These are phyloP conservation scores for Isoetes taiwanensis DNA, from an alignment of 75 land plant genomes.

Conservation along the genomic window DNA sequence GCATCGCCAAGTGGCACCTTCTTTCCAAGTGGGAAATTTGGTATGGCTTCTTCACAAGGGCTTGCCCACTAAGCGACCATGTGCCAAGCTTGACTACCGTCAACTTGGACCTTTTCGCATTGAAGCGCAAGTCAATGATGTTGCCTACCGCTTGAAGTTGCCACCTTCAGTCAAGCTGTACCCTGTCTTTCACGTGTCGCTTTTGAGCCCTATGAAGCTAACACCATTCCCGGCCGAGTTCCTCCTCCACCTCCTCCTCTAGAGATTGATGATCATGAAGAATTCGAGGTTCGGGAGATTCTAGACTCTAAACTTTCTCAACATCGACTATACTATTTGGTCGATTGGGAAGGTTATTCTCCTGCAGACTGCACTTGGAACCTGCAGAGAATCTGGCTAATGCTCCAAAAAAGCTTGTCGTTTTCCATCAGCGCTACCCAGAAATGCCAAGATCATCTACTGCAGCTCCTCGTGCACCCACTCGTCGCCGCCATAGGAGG, in stretches of 20 bases:
- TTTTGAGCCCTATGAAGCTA: slow-evolving; percentile 4
- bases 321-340: background rate
- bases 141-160: slow-evolving; percentile 9
- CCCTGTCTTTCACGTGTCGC: slow-evolving; percentile 16
- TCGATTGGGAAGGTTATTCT: slow-evolving; percentile 7
- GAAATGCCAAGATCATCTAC: background rate
- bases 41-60: background rate
- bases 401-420: background rate
- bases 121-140: background rate
- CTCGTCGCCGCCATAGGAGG: too few relatives aligned
- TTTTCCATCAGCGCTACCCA: slow-evolving; percentile 4
- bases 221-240: background rate
- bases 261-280: slow-evolving; percentile 1
- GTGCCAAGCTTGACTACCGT: slow-evolving; percentile 3
- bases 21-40: background rate
- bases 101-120: background rate
- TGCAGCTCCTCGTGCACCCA: too few relatives aligned
- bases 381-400: background rate
- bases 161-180: slow-evolving; percentile 2
- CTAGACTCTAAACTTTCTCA: background rate
- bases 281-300: background rate
- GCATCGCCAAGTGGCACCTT: background rate
- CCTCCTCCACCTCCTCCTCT: background rate
- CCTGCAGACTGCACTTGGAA: background rate
- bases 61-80: background rate